Evolutionary conservation across 345 rosid species (phyloP), one percentile per base, ranked within the genome.

Genomic region (Raphanus sativus): DNA sequence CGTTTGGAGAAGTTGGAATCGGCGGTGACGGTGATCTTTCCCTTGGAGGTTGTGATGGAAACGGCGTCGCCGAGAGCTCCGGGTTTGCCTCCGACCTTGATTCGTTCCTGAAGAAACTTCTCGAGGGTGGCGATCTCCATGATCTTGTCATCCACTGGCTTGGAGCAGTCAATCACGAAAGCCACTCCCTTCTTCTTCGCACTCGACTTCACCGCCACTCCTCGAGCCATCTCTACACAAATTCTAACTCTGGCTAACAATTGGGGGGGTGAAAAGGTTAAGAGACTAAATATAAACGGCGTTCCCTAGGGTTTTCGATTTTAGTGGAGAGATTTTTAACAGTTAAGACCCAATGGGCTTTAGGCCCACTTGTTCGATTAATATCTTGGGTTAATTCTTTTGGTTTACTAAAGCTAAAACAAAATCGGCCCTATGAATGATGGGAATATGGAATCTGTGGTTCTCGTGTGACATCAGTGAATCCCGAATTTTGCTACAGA

Each of bases 41-140:
- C 81, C 77, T 86, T 85, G 5, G 86, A 90, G 12, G 87, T 80
- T 4, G 83, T 40, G 64, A 91, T 82, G 1, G 87, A 68, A 63
- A 91, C 77, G 13, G 87, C 61, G 25, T 89, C 92, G 0, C 92
- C 94, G 2, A 91, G 92, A 70, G 90, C 89, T 15, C 97, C 94
- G 0, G 97, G 86, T 72, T 91, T 91, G 74, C 95, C 97, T 8
- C 92, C 91, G 70, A 89, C 95, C 87, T 90, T 91, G 84, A 90
- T 91, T 26, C 90, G 78, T 75, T 90, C 93, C 81, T 88, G 95
- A 69, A 91, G 92, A 76, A 91, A 91, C 84, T 90, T 91, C 38
- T 91, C 93, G 2, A 91, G 83, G 0, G 95, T 88, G 15, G 91
- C 90, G 7, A 90, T 84, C 76, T 91, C 97, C 95, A 89, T 88